These are phyloP conservation scores for Fusarium vanettenii DNA, from an alignment of 2,329 filamentous ascomycete genomes.

Conservation along the genomic window DNA sequence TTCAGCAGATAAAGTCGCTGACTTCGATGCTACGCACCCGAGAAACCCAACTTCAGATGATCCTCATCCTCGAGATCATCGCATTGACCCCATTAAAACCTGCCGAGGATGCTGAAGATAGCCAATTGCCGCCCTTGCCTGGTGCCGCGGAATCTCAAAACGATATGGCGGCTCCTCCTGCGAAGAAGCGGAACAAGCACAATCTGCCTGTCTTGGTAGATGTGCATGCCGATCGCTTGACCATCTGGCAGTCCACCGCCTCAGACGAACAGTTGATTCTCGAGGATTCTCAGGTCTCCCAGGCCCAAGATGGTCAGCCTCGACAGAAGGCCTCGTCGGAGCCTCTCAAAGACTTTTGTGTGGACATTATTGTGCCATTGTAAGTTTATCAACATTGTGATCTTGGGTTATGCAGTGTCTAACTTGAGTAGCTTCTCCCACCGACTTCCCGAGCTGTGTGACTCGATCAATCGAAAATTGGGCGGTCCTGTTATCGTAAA, in stretches of 20 bases:
- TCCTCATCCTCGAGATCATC: slow-evolving; percentile 80
- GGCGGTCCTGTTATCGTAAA: slow-evolving; percentile 76
- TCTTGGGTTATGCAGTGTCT: slow-evolving; percentile 40
- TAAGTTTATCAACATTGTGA: slow-evolving; percentile 53
- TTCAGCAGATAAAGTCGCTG: slow-evolving; percentile 69
- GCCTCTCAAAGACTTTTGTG: slow-evolving; percentile 79
- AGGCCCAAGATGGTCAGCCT: slow-evolving; percentile 49
- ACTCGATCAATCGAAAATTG: slow-evolving; percentile 78
- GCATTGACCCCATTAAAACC: slow-evolving; percentile 71
- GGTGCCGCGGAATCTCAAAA: slow-evolving; percentile 50
- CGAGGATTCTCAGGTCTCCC: slow-evolving; percentile 59
- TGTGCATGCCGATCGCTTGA: slow-evolving; percentile 79
- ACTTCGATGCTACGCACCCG: slow-evolving; percentile 75
- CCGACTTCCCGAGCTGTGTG: slow-evolving; percentile 77
- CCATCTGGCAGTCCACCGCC: slow-evolving; percentile 85
- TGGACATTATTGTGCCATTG: slow-evolving; percentile 85
- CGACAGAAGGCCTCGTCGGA: slow-evolving; percentile 63
- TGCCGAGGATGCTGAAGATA: slow-evolving; percentile 55
- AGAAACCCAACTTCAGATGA: slow-evolving; percentile 85
- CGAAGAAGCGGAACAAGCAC: slow-evolving; percentile 70
- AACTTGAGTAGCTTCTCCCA: slow-evolving; percentile 72
- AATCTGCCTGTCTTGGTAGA: slow-evolving; percentile 76
- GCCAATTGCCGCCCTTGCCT: slow-evolving; percentile 59
- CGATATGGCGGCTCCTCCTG: slow-evolving; percentile 38
- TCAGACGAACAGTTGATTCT: slow-evolving; percentile 66